Evolutionary conservation across 768 basidiomycete genomes (phyloP).

Genomic region (Lactarius pseudohatsudake): DNA sequence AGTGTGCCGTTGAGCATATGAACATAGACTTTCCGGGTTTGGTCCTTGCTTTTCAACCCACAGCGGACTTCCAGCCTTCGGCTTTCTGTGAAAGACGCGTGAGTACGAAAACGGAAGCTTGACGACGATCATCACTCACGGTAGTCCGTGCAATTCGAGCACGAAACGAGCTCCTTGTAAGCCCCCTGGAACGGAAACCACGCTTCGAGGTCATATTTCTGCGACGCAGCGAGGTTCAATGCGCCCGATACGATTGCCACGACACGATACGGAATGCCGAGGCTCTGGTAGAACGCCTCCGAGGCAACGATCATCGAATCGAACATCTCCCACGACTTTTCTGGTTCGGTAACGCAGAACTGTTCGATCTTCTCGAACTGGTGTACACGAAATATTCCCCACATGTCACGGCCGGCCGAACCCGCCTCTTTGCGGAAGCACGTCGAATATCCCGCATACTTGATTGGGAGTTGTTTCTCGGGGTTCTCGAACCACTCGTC

Average conservation of each 20-base stretch:
- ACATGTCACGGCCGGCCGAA: slow-evolving; percentile 95
- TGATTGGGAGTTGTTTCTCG: slow-evolving; percentile 86
- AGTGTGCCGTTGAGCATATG: slow-evolving; percentile 99
- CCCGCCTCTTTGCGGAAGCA: slow-evolving; percentile 99
- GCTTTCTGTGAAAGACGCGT: slow-evolving; percentile 57
- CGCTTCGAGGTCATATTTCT: slow-evolving; percentile 97
- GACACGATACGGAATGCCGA: slow-evolving; percentile 88
- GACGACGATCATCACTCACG: slow-evolving; percentile 55
- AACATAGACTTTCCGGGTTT: slow-evolving; percentile 89
- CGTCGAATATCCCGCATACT: slow-evolving; percentile 86
- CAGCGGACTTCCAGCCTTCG: slow-evolving; percentile 91
- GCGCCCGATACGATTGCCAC: slow-evolving; percentile 96
- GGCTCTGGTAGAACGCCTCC: slow-evolving; percentile 95
- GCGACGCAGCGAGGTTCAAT: slow-evolving; percentile 92
- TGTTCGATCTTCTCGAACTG: slow-evolving; percentile 99
- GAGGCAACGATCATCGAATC: slow-evolving; percentile 87
- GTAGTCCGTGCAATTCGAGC: slow-evolving; percentile 99
- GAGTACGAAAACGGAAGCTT: neutral
- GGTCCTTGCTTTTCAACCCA: slow-evolving; percentile 88
- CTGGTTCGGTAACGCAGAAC: slow-evolving; percentile 93
- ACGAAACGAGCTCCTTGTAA: slow-evolving; percentile 97
- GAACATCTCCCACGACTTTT: slow-evolving; percentile 92
- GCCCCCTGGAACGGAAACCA: slow-evolving; percentile 98
- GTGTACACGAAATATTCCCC: slow-evolving; percentile 99
- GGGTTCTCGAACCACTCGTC: slow-evolving; percentile 99